Evolutionary conservation across 352 stramenopile species (phyloP).

Genomic region (Phytophthora crassamura): DNA sequence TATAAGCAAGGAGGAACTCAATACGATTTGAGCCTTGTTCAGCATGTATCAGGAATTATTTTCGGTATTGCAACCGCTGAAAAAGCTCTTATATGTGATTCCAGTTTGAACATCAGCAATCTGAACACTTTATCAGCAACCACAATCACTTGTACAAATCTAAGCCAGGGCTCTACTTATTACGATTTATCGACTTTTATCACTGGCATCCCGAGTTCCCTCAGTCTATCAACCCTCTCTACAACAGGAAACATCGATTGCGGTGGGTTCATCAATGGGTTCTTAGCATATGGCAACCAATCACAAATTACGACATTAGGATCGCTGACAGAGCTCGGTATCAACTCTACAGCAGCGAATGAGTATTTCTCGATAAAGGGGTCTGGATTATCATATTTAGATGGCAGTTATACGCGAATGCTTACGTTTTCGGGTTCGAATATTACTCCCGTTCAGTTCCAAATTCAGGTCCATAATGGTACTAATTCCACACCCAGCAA

Average conservation of each 20-base stretch:
- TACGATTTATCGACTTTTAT: too few species aligned
- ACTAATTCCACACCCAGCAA: neutral
- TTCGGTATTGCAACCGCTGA: too few species aligned
- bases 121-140: too few species aligned
- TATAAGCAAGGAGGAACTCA: too few species aligned
- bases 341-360: neutral
- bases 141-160: too few species aligned
- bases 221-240: neutral
- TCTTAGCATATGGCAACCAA: conserved; percentile 8
- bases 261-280: neutral
- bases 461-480: conserved; percentile 10
- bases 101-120: too few species aligned
- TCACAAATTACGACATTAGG: neutral
- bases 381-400: neutral
- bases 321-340: neutral
- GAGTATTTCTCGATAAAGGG: neutral
- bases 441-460: neutral
- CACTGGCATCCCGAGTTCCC: neutral
- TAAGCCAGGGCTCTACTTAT: too few species aligned
- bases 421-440: neutral
- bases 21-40: too few species aligned
- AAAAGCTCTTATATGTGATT: too few species aligned
- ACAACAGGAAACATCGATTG: neutral
- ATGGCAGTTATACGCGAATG: conserved; percentile 1
- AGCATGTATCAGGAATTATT: too few species aligned